Conservation (phyloP, 495 filamentous ascomycete species). For the Penicillium cosmopolitanum region DNA sequence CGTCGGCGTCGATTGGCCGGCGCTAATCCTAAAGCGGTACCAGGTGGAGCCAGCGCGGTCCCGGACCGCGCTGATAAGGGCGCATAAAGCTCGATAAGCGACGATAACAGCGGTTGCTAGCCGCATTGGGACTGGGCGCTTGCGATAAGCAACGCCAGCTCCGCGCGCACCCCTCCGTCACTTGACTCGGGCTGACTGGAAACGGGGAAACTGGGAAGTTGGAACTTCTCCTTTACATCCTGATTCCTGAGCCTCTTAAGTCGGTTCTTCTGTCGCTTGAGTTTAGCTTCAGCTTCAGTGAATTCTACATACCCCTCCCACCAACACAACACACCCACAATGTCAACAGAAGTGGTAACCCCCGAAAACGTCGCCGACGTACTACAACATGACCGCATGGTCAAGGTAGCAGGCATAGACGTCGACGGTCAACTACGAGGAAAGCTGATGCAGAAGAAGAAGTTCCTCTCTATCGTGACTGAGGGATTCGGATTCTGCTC, state of each 20-base stretch:
- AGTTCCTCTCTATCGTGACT: conserved; percentile 83
- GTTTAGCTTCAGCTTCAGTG: conserved; percentile 1
- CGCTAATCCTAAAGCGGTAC: neutral
- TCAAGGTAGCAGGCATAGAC: conserved; percentile 92
- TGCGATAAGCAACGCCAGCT: neutral
- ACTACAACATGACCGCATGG: conserved; percentile 74
- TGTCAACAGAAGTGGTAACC: conserved; percentile 50
- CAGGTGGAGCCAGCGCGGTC: conserved; percentile 2
- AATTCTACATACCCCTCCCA: neutral
- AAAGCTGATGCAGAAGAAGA: conserved; percentile 94
- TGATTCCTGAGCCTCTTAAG: neutral
- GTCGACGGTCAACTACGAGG: conserved; percentile 90
- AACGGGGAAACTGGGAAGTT: neutral
- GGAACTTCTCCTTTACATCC: neutral
- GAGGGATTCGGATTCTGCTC: conserved; percentile 96
- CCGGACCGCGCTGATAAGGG: conserved; percentile 12
- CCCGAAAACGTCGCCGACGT: conserved; percentile 61
- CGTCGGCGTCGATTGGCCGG: conserved; percentile 19
- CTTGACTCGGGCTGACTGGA: neutral
- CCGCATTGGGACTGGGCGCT: neutral
- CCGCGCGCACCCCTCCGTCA: neutral
- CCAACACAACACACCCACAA: conserved; percentile 6
- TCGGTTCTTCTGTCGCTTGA: neutral
- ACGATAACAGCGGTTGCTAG: conserved; percentile 6
- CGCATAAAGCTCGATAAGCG: neutral